Evolutionary conservation across 164 flowering plant species (phyloP), one percentile per base, ranked within the genome.

Genomic region (Akebia trifoliata): DNA sequence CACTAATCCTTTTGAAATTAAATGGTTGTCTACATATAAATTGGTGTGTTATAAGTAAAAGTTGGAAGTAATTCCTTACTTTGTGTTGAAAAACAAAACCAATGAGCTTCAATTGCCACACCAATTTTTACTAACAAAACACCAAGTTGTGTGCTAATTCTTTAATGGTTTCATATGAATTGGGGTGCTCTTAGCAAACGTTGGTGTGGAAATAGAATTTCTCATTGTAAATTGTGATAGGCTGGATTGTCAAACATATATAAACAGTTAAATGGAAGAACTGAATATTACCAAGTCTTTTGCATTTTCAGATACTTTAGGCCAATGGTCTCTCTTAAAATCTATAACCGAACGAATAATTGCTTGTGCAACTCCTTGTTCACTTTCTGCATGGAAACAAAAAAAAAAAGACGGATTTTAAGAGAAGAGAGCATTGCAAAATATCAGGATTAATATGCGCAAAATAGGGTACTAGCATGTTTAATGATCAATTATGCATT

Each of bases 321-420:
- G 95, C 98, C 98, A 92, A 14, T 96, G 98, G 54, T 88, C 96
- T 67, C 95, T 79, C 63, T 75, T 84, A 69, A 91, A 88, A 70
- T 91, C 89, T 17, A 88, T 45, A 35, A 73, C 77, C 40, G 93
- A 91, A 17, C 93, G 77, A 68, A 91, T 86, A 59, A 91, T 91
- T 54, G 96, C 95, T 65, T 85, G 95, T 14, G 98, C 96, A 63
- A 91, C 92, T 60, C 96, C 98, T 74, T 89, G 96, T 61, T 92
- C 98, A 60, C 95, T 86, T 75, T 92, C 98, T 92, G 89, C 68
- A 72, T 3, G 20, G n/a, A 14, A 52, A 48, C 1, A 20, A 32
- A 50, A 0, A 12, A n/a, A n/a, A 31, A 1, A 17, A 17, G 26
- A 21, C 31, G 4, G n/a, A 30, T 31, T 11, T 25, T 22, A n/a